Evolutionary conservation across 192 early-diverging fungal genomes (phyloP), one percentile per base, ranked within the genome.

Genomic region (Coemansia sp.): DNA sequence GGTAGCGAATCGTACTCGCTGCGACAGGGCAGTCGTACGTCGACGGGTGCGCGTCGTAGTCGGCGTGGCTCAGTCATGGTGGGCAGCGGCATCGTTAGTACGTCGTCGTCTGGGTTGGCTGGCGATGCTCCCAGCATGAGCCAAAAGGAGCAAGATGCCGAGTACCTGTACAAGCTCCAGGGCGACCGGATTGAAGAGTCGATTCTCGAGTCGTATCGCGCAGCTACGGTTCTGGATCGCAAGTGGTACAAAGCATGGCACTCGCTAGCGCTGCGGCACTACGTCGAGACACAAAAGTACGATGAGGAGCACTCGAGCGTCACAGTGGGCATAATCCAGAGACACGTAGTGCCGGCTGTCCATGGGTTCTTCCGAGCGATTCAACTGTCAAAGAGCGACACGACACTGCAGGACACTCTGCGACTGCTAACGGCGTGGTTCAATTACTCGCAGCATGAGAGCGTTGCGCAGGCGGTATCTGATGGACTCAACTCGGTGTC

Each of bases 201-300:
- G 43, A 95, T 96, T 31, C 66, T 97, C 50, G 69, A 86, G 56
- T 94, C 92, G 5, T 94, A 92, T 69, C 76, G 85, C 0, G 88
- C 93, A 23, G 95, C 96, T 0, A 95, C 93, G 9, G 87, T 91
- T 36, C 88, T 92, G 81, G 94, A 96, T 73, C 84, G 85, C 72
- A 86, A 93, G 43, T 97, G 93, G 92, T 97, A 99, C 83, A 97
- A 89, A 62, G 95, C 94, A 16, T 99, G 95, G 95, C 96, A 99
- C 66, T 87, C 93, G 14, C 96, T 94, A 90, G 96, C 94, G n/a
- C 73, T 96, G 16, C 88, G 90, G 28, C 74, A 76, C 38, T 96
- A 96, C 70, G 92, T 92, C 70, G 93, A 99, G 67, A 91, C 90
- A 31, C 86, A 95, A 62, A 85, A 85, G 6, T 87, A 89, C 67